Evolutionary conservation across 768 basidiomycete species (phyloP), one percentile per base, ranked within the genome.

Genomic region (Leccinum ochraceum): DNA sequence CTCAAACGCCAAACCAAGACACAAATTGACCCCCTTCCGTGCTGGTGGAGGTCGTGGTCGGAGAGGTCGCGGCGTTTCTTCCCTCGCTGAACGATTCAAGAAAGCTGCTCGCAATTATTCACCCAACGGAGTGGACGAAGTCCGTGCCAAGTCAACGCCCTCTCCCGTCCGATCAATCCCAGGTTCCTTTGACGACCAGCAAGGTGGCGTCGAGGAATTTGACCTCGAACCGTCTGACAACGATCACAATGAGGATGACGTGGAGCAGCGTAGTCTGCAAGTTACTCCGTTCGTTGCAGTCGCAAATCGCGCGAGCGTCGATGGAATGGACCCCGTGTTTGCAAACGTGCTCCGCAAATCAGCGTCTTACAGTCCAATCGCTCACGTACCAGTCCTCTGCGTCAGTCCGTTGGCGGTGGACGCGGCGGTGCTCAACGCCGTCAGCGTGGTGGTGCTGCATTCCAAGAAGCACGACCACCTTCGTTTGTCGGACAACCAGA

Each of bases 301-400:
- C 9, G 87, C 86, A 4, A 89, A 89, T 66, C 80, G 87, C 37
- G 83, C 83, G 6, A 90, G 87, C 66, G 82, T 92, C 4, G 91
- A 94, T 58, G 92, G 91, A 49, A 91, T 95, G 89, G 93, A 94
- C 63, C 93, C 94, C 10, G 81, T 77, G 1, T 95, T 92, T 68
- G 91, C 92, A 56, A 90, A 90, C 60, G 80, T 92, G 14, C 83
- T 94, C 50, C 84, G 84, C 58, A 86, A 87, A 44, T 75, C 81
- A 5, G 73, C 76, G 0, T 80, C 77, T 20, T 71, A 75, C 52
- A 77, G 75, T 44, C 77, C 80, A 3, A 53, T 80, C 73, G 71
- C 3, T 80, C 81, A 36, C 70, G 78, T 58, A 76, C 79, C 17
- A 88, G 86, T 66, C 88, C 89, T 49, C 77, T 89, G 16, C 84